Percentiles rank a stretch among this genome's conserved stretches.
These are phyloP conservation scores for Xerocomus potaroensis DNA, from an alignment of 768 basidiomycete species.

Conservation along the genomic window DNA sequence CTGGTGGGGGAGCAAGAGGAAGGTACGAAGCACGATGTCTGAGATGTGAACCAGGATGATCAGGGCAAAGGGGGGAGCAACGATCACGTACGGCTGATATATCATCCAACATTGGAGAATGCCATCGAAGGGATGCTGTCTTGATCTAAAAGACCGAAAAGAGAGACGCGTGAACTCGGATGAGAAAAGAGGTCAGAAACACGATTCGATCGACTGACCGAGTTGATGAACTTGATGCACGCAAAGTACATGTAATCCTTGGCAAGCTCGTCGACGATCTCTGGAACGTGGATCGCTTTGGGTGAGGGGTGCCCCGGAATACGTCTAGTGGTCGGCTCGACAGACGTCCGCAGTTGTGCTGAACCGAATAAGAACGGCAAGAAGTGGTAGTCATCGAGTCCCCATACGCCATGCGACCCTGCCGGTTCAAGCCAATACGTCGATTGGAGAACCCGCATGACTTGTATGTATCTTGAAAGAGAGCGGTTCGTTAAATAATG, in stretches of 20 bases:
- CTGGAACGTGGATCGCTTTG: conserved; percentile 87
- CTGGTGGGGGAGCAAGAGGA: conserved; percentile 21
- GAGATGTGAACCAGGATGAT: too few relatives aligned
- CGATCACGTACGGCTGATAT: conserved; percentile 67
- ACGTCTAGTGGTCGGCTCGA: conserved; percentile 9
- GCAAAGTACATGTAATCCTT: conserved; percentile 96
- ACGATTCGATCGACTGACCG: conserved; percentile 63
- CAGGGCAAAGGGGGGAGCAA: neutral
- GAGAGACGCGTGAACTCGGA: too few relatives aligned
- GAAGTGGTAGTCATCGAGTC: conserved; percentile 96
- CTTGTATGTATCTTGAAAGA: conserved; percentile 55
- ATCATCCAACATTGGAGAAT: conserved; percentile 98
- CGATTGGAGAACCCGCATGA: conserved; percentile 86
- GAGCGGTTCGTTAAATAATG: neutral
- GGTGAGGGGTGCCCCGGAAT: conserved; percentile 73
- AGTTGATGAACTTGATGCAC: conserved; percentile 94
- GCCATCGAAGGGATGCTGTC: conserved; percentile 93
- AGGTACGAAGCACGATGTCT: too few relatives aligned
- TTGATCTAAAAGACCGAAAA: conserved; percentile 76
- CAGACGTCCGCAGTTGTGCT: conserved; percentile 51
- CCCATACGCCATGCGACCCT: conserved; percentile 99
- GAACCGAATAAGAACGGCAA: conserved; percentile 86
- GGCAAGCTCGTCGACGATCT: conserved; percentile 88
- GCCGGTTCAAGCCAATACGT: conserved; percentile 98
- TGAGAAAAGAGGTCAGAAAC: too few relatives aligned